These are phyloP conservation scores for Mycena albidolilacea DNA, from an alignment of 768 basidiomycete species.

Conservation along the genomic window DNA sequence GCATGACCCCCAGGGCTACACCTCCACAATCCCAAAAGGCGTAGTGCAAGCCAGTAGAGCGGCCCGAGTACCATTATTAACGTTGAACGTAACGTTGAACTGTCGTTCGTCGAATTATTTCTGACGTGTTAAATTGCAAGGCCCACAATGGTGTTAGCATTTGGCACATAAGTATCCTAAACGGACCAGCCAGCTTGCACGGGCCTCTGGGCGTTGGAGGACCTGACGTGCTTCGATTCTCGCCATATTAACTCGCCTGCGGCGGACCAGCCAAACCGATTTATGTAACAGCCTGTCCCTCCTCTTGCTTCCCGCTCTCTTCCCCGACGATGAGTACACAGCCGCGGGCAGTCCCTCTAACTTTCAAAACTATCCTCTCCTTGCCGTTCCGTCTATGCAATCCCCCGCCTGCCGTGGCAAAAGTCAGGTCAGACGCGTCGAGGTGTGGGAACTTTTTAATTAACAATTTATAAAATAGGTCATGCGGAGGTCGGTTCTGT, in stretches of 20 bases:
- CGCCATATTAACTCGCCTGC: conserved; percentile 18
- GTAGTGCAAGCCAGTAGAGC: neutral
- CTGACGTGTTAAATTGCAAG: conserved; percentile 22
- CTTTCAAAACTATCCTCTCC: conserved; percentile 51
- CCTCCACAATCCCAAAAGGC: conserved; percentile 4
- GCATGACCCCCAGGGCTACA: neutral
- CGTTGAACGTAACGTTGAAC: no score
- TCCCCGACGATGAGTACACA: conserved; percentile 34
- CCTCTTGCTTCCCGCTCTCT: neutral
- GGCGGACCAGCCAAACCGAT: neutral
- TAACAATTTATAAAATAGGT: conserved; percentile 67
- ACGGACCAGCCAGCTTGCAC: neutral
- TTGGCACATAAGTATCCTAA: neutral
- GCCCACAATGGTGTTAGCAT: no score
- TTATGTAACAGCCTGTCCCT: conserved; percentile 18
- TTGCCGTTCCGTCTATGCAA: conserved; percentile 46
- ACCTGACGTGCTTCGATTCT: conserved; percentile 30
- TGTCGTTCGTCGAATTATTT: neutral
- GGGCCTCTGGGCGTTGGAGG: neutral
- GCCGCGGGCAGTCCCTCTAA: conserved; percentile 46
- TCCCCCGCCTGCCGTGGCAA: conserved; percentile 10
- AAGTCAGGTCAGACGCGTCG: conserved; percentile 5
- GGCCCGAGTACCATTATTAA: neutral
- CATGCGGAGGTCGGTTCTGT: conserved; percentile 63
- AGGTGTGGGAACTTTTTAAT: conserved; percentile 46